Conservation (phyloP, 2,329 filamentous ascomycete species). For the Sarocladium oryzae region DNA sequence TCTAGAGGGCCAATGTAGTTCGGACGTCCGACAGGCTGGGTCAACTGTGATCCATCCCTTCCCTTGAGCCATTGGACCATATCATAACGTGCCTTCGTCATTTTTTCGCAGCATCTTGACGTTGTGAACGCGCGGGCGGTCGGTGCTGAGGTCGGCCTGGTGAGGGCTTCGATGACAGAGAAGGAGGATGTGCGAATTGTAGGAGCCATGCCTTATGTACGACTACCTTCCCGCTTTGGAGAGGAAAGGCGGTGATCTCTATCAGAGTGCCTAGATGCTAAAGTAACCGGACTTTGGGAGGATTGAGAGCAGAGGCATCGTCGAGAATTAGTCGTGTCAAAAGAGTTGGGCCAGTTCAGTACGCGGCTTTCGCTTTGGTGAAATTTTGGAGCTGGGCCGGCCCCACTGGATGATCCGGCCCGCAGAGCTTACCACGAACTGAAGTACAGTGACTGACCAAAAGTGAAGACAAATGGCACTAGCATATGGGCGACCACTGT, state of each 20-base stretch:
- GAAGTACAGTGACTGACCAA: no score
- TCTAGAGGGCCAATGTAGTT: constrained; percentile 31
- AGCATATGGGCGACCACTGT: background rate
- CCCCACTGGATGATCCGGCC: constrained; percentile 5
- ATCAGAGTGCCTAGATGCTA: background rate
- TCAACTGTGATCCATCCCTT: background rate
- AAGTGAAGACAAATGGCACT: background rate
- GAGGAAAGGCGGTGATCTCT: background rate
- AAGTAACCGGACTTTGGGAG: background rate
- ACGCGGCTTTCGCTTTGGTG: background rate
- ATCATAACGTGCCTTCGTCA: constrained; percentile 26
- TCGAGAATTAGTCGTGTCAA: background rate
- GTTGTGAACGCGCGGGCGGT: constrained; percentile 30
- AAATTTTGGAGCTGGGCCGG: constrained; percentile 6
- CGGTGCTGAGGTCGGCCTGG: constrained; percentile 14
- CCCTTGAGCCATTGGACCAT: constrained; percentile 34
- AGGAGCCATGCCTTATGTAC: constrained; percentile 23
- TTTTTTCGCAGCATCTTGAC: constrained; percentile 31
- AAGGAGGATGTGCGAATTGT: constrained; percentile 25
- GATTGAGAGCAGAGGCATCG: background rate
- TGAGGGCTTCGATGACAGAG: constrained; percentile 22
- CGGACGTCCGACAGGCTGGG: constrained; percentile 20
- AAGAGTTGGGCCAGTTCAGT: no score
- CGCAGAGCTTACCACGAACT: background rate
- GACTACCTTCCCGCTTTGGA: background rate